Percentiles rank a stretch among this genome's conserved stretches.
These are phyloP conservation scores for Wakefieldia striispora DNA, from an alignment of 768 basidiomycete genomes.

Conservation along the genomic window DNA sequence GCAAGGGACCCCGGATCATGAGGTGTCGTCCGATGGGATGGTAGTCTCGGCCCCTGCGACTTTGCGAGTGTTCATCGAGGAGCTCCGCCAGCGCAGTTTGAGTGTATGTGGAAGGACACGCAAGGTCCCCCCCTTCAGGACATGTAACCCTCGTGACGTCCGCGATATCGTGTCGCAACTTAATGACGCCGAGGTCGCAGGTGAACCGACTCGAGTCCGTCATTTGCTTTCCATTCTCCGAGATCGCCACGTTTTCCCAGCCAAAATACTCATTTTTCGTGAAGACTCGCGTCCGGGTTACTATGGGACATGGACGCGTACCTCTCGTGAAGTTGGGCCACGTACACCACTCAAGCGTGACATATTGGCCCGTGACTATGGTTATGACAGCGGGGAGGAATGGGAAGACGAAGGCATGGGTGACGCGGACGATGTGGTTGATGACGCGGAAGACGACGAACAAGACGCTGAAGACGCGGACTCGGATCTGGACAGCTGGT, in stretches of 20 bases:
- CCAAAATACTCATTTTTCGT: constrained; percentile 81
- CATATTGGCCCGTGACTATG: constrained; percentile 76
- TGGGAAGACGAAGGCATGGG: constrained; percentile 87
- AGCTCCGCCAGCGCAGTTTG: constrained; percentile 31
- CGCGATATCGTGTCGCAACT: constrained; percentile 59
- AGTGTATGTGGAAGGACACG: constrained; percentile 22
- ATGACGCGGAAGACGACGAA: constrained; percentile 60
- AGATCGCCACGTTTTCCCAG: constrained; percentile 60
- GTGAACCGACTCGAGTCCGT: constrained; percentile 68
- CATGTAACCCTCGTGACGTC: constrained; percentile 35
- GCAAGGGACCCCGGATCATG: constrained; percentile 7
- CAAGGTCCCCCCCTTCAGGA: constrained; percentile 25
- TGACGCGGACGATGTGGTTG: constrained; percentile 75
- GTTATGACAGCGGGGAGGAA: constrained; percentile 92
- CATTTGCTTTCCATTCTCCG: constrained; percentile 58
- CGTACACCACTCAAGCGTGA: constrained; percentile 84
- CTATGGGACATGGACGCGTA: constrained; percentile 91
- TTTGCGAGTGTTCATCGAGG: constrained; percentile 16
- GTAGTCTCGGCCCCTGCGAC: neutral
- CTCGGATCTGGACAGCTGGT: constrained; percentile 38
- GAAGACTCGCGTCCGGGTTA: constrained; percentile 90
- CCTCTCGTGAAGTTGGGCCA: constrained; percentile 74
- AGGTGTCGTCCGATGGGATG: constrained; percentile 2
- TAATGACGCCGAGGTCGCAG: constrained; percentile 73
- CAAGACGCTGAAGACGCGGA: constrained; percentile 54